A percentile compares a stretch with the other conserved stretches of the same genome.
phyloP scores from a whole-genome alignment of 2,329 filamentous ascomycete species.

The Diaporthe sp. region DNA sequence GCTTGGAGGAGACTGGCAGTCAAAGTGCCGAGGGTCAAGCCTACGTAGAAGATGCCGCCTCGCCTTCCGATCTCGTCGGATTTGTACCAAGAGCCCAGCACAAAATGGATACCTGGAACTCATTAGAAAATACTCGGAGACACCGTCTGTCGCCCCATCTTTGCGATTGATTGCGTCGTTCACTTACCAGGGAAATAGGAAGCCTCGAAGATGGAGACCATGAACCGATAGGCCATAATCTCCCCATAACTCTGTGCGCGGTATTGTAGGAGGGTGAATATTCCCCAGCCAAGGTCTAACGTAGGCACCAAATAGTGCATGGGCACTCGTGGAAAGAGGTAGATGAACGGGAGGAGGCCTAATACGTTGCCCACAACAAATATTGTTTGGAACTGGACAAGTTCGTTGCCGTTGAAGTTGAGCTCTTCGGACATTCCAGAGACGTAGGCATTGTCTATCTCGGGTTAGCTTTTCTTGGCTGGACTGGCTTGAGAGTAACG shows the following conservation, averaged over 20 bases:
- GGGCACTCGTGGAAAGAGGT: slow-evolving; percentile 47
- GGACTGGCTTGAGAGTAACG: background rate
- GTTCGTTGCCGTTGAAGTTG: slow-evolving; percentile 40
- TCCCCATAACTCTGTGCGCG: slow-evolving; percentile 42
- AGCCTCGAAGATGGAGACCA: slow-evolving; percentile 41
- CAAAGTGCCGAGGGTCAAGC: slow-evolving; percentile 38
- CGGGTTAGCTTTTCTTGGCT: background rate
- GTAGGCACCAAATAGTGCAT: slow-evolving; percentile 47
- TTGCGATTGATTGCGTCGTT: background rate
- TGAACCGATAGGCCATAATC: slow-evolving; percentile 41
- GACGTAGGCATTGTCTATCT: slow-evolving; percentile 41
- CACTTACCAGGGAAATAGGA: slow-evolving; percentile 25
- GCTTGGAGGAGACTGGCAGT: slow-evolving; percentile 41
- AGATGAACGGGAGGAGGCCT: slow-evolving; percentile 47
- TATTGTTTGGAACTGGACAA: slow-evolving; percentile 46
- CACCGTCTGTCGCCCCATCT: background rate
- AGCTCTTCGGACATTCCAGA: slow-evolving; percentile 40
- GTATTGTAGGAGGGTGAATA: slow-evolving; percentile 48
- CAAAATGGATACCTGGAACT: slow-evolving; percentile 30
- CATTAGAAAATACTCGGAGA: background rate
- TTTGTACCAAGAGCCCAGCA: slow-evolving; percentile 41
- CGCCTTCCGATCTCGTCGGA: slow-evolving; percentile 39
- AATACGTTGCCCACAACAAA: slow-evolving; percentile 46
- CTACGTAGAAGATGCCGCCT: slow-evolving; percentile 50
- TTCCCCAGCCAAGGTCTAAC: slow-evolving; percentile 46